Evolutionary conservation across 2,329 filamentous ascomycete species (phyloP).

Genomic region (Gremmenia infestans): DNA sequence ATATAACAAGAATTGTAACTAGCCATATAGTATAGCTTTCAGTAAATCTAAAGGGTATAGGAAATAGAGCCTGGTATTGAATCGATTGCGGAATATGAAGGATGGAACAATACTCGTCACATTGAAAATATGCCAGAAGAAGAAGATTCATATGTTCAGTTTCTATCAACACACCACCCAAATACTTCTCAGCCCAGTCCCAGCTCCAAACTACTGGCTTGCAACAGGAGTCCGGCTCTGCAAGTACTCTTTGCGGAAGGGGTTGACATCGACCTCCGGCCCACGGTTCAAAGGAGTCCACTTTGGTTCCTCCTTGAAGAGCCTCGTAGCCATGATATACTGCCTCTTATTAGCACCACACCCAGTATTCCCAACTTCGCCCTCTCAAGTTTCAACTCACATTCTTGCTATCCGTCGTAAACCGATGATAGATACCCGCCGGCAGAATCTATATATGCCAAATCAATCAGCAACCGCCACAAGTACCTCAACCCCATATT

Average conservation of each 20-base stretch:
- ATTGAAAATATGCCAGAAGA: neutral
- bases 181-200: neutral
- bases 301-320: slow-evolving; percentile 98
- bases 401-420: slow-evolving; percentile 88
- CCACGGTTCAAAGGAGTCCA: slow-evolving; percentile 91
- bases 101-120: too few species aligned
- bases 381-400: slow-evolving; percentile 48
- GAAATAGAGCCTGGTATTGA: too few species aligned
- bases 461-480: slow-evolving; percentile 15
- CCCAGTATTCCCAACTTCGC: neutral
- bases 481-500: neutral
- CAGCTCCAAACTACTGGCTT: slow-evolving; percentile 1
- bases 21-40: too few species aligned
- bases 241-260: slow-evolving; percentile 74
- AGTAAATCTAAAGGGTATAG: too few species aligned
- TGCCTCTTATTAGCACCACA: slow-evolving; percentile 34
- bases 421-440: slow-evolving; percentile 93
- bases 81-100: too few species aligned
- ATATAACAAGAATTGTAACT: too few species aligned
- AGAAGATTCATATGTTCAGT: neutral
- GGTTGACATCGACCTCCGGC: slow-evolving; percentile 71
- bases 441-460: slow-evolving; percentile 60
- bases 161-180: neutral
- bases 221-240: slow-evolving; percentile 15
- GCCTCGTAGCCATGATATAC: slow-evolving; percentile 92